Evolutionary conservation across 2,329 filamentous ascomycete species (phyloP), one percentile per base, ranked within the genome.

Genomic region (Tolypocladium paradoxum): DNA sequence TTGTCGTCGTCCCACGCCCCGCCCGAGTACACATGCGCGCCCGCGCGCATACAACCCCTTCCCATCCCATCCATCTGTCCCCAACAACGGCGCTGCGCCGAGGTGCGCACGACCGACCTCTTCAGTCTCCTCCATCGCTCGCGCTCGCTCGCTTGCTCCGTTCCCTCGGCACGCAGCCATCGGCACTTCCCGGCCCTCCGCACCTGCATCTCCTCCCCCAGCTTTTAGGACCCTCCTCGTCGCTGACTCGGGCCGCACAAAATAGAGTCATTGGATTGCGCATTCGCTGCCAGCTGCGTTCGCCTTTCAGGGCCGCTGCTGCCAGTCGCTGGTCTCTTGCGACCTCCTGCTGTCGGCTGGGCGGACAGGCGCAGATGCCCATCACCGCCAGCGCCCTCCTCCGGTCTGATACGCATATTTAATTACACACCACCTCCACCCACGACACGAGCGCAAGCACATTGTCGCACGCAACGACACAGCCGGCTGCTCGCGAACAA

Each of bases 111-210:
- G 24, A 29, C 24, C 43, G 24, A 29, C 24, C 7, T 11, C 27
- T 31, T 29, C 27, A 20, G 16, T 8, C 1, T 11, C 8, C 18
- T 20, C 16, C 24, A 6, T n/a, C 9, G 43, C 24, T 46, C 31
- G 31, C 31, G 11, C 18, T 46, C 34, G 48, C 31, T 20, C 8
- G 50, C 24, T 52, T 16, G 34, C 27, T 27, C 45, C 45, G 43
- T 48, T 43, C 34, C n/a, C 45, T 47, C 45, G 51, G 45, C 36
- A 48, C 51, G 29, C 45, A 48, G 51, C 34, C 45, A 52, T 48
- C 51, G 51, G 51, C 51, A 40, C 45, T 48, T 43, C 45, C 51
- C 51, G 51, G 51, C 51, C 52, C 22, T 48, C 40, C n/a, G 45
- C 46, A 16, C 6, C 47, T 49, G 20, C 48, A 9, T 20, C 35